Conservation (phyloP, 1,139 yeast species). For the Suhomyces bokatorum region DNA sequence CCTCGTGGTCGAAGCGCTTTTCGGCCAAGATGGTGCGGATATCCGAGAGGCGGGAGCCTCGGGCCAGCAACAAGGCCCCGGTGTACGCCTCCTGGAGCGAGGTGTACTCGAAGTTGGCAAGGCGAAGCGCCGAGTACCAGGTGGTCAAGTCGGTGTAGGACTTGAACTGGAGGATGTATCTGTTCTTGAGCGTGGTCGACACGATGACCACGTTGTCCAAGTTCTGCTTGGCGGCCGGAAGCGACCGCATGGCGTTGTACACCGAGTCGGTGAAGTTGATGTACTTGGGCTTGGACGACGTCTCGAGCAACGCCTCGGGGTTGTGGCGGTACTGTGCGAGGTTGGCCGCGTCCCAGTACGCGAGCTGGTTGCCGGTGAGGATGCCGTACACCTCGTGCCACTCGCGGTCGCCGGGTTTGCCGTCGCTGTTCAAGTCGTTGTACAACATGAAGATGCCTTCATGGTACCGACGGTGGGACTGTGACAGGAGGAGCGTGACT, state of each 20-base stretch:
- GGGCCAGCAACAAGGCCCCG: constrained; percentile 84
- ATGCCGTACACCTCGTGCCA: constrained; percentile 96
- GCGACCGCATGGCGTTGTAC: constrained; percentile 66
- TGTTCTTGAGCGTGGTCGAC: constrained; percentile 86
- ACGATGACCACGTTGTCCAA: constrained; percentile 79
- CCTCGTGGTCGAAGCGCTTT: constrained; percentile 83
- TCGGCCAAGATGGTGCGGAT: constrained; percentile 82
- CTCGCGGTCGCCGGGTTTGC: constrained; percentile 75
- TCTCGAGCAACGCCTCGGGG: constrained; percentile 52
- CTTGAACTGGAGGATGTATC: constrained; percentile 78
- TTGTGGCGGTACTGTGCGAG: constrained; percentile 55
- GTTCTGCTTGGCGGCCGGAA: constrained; percentile 64
- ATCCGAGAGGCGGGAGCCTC: constrained; percentile 85
- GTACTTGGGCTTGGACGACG: constrained; percentile 77
- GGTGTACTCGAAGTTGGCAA: constrained; percentile 76
- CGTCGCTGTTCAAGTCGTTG: constrained; percentile 77
- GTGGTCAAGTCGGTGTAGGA: constrained; percentile 51
- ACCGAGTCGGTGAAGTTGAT: constrained; percentile 89
- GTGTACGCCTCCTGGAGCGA: constrained; percentile 92
- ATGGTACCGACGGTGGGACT: constrained; percentile 67
- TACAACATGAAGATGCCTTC: constrained; percentile 76
- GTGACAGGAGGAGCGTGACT: constrained; percentile 70
- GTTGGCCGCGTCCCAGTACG: constrained; percentile 87
- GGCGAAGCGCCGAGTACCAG: constrained; percentile 84
- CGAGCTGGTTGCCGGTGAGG: constrained; percentile 84